Conservation (phyloP, 192 early-diverging fungal genomes). For the Entomortierella beljakovae region DNA sequence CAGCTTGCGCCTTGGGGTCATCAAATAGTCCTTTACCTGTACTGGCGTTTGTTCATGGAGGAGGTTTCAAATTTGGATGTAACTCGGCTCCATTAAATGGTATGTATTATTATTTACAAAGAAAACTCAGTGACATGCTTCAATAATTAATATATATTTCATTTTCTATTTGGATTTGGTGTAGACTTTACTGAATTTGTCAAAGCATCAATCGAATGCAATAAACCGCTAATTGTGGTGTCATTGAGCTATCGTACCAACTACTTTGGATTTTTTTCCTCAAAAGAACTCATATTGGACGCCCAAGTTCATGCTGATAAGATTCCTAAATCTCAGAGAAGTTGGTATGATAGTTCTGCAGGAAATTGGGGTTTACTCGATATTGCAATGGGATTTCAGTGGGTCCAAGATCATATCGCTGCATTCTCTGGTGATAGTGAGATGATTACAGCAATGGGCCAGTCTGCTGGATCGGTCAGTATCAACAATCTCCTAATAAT, state of each 20-base stretch:
- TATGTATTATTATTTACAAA: not conserved
- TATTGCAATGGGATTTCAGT: too few relatives aligned
- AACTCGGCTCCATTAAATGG: constrained; percentile 5
- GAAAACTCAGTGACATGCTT: not conserved
- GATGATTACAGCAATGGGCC: too few relatives aligned
- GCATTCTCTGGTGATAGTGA: too few relatives aligned
- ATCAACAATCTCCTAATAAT: too few relatives aligned
- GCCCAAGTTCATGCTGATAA: not conserved
- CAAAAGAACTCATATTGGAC: constrained; percentile 25
- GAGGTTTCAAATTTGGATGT: constrained; percentile 1
- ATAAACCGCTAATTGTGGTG: constrained; percentile 50
- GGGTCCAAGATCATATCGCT: too few relatives aligned
- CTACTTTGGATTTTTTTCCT: constrained; percentile 58
- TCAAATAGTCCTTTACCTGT: too few relatives aligned
- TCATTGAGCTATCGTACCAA: constrained; percentile 60
- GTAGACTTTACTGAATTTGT: constrained; percentile 3
- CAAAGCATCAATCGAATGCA: not conserved
- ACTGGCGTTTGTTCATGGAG: too few relatives aligned
- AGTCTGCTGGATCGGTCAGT: too few relatives aligned
- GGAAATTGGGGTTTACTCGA: too few relatives aligned
- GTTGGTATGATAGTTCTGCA: too few relatives aligned
- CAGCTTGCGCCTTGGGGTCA: too few relatives aligned
- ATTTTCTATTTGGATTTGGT: not conserved
- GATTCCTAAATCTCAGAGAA: too few relatives aligned
- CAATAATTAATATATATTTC: not conserved